Conservation (phyloP, 2,329 filamentous ascomycete species). For the Fusarium papillatum region DNA sequence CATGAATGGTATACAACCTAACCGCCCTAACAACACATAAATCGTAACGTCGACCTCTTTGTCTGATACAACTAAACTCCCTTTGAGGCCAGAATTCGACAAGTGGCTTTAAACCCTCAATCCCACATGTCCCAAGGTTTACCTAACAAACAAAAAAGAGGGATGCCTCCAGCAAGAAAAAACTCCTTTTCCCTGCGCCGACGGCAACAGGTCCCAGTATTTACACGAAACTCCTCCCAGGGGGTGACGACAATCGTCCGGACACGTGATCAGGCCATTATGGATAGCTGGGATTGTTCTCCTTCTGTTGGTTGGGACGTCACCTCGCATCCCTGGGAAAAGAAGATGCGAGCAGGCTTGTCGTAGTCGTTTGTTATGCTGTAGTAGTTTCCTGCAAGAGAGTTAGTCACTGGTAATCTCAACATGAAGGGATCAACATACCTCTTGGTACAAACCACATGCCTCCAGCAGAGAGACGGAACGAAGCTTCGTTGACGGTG, state of each 20-base stretch:
- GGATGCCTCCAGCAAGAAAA: conserved; percentile 4
- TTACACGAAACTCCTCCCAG: background rate
- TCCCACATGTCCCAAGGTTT: background rate
- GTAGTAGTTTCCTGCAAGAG: conserved; percentile 87
- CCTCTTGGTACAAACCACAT: conserved; percentile 97
- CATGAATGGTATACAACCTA: conserved; percentile 41
- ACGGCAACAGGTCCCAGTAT: background rate
- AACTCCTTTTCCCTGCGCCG: conserved; percentile 3
- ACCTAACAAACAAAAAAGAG: conserved; percentile 2
- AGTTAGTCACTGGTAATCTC: conserved; percentile 9
- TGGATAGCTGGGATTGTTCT: conserved; percentile 38
- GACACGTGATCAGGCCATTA: conserved; percentile 30
- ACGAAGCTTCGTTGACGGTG: conserved; percentile 79
- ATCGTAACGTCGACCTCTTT: conserved; percentile 35
- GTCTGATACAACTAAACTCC: conserved; percentile 14
- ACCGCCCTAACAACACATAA: conserved; percentile 32
- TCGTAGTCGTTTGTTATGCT: conserved; percentile 87
- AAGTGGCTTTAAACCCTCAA: conserved; percentile 1
- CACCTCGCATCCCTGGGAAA: conserved; percentile 86
- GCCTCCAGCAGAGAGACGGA: conserved; percentile 88
- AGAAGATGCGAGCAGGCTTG: conserved; percentile 84
- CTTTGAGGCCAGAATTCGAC: conserved; percentile 16
- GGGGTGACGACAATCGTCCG: background rate
- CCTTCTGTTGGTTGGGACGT: conserved; percentile 43
- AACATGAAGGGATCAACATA: conserved; percentile 60